These are phyloP conservation scores for Cladosporium colombiae DNA, from an alignment of 2,329 filamentous ascomycete species.

Conservation along the genomic window DNA sequence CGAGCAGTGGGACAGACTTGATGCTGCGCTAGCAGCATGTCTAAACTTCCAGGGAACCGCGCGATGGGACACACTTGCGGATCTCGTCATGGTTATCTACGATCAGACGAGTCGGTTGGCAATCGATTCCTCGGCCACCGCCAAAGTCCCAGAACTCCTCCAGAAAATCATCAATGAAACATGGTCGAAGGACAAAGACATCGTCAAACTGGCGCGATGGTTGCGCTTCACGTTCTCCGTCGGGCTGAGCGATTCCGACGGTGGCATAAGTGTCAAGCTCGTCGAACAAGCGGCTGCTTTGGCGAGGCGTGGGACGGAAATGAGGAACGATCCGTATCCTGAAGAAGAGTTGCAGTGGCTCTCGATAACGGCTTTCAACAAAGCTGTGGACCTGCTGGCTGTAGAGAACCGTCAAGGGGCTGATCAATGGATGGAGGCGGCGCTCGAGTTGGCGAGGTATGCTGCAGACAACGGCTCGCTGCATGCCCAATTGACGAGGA, in stretches of 20 bases:
- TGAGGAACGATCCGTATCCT: slow-evolving; percentile 54
- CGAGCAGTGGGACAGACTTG: slow-evolving; percentile 67
- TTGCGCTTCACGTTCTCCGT: slow-evolving; percentile 75
- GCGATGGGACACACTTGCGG: slow-evolving; percentile 49
- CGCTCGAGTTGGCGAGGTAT: slow-evolving; percentile 62
- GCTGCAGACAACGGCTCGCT: slow-evolving; percentile 52
- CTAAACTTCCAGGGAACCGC: slow-evolving; percentile 31
- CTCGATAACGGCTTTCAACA: slow-evolving; percentile 68
- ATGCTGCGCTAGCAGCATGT: slow-evolving; percentile 56
- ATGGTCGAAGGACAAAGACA: slow-evolving; percentile 55
- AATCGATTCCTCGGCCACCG: slow-evolving; percentile 26
- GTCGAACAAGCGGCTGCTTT: slow-evolving; percentile 63
- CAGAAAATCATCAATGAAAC: slow-evolving; percentile 71
- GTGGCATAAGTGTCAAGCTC: slow-evolving; percentile 42
- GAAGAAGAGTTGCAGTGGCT: slow-evolving; percentile 73
- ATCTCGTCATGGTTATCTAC: slow-evolving; percentile 49
- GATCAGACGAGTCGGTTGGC: slow-evolving; percentile 35
- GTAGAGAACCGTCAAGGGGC: slow-evolving; percentile 47
- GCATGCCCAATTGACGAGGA: slow-evolving; percentile 42
- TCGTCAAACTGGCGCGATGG: slow-evolving; percentile 69
- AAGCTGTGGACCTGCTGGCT: slow-evolving; percentile 66
- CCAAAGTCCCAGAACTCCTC: slow-evolving; percentile 43
- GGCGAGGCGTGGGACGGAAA: slow-evolving; percentile 40
- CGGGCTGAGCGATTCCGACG: slow-evolving; percentile 42
- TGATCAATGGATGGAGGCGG: slow-evolving; percentile 63